Conservation (phyloP, 2,329 filamentous ascomycete genomes). For the Exophiala lecanii-corni region DNA sequence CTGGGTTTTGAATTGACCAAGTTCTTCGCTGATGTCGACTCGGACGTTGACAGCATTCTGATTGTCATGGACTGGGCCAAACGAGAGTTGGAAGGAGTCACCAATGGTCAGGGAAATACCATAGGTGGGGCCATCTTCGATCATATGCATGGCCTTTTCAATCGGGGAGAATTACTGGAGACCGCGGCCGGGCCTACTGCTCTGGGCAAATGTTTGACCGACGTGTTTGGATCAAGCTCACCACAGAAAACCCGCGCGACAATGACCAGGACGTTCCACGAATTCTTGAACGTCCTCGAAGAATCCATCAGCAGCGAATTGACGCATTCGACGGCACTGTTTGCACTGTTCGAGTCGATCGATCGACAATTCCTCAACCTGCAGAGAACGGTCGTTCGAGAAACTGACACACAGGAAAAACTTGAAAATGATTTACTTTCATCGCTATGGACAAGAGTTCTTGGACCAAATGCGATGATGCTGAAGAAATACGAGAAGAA, state of each 20-base stretch:
- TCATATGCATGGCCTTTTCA: slow-evolving; percentile 76
- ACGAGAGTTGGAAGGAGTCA: slow-evolving; percentile 71
- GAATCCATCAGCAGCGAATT: slow-evolving; percentile 83
- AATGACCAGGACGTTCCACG: slow-evolving; percentile 79
- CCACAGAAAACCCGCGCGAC: slow-evolving; percentile 76
- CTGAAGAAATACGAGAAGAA: slow-evolving; percentile 93
- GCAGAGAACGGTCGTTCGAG: slow-evolving; percentile 76
- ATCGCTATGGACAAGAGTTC: slow-evolving; percentile 77
- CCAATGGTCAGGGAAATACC: slow-evolving; percentile 45
- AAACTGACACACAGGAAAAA: slow-evolving; percentile 75
- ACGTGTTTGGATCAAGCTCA: slow-evolving; percentile 72
- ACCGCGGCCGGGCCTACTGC: slow-evolving; percentile 53
- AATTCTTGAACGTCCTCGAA: slow-evolving; percentile 82
- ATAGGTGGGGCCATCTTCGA: slow-evolving; percentile 57
- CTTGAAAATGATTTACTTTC: slow-evolving; percentile 76
- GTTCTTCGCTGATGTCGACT: slow-evolving; percentile 91
- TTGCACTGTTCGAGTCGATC: slow-evolving; percentile 85
- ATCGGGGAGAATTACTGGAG: slow-evolving; percentile 45
- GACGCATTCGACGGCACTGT: slow-evolving; percentile 71
- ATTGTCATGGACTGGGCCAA: slow-evolving; percentile 96
- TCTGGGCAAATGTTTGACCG: slow-evolving; percentile 64
- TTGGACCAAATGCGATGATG: slow-evolving; percentile 68
- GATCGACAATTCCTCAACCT: slow-evolving; percentile 88
- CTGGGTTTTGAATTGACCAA: slow-evolving; percentile 80
- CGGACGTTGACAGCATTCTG: slow-evolving; percentile 86